Percentiles rank a stretch among this genome's conserved stretches.
These are phyloP conservation scores for Bolboschoenoplectus hybrid DNA, from an alignment of 202 grass and related monocot genomes.

Conservation along the genomic window DNA sequence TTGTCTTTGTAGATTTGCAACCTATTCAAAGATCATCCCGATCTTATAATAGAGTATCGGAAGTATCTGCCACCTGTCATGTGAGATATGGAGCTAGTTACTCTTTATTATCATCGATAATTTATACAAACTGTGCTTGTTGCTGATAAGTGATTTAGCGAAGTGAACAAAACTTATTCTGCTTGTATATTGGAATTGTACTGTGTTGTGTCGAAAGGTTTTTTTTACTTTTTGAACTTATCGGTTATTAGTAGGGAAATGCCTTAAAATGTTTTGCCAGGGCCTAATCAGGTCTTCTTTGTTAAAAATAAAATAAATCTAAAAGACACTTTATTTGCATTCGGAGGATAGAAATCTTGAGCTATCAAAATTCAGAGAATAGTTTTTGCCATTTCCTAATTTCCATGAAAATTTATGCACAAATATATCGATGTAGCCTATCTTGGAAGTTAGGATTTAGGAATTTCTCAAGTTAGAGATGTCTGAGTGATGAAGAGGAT, in stretches of 20 bases:
- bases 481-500: too few species aligned
- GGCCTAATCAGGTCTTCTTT: too few species aligned
- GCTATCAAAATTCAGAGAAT: too few species aligned
- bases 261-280: too few species aligned
- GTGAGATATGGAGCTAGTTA: slow-evolving; percentile 28
- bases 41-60: slow-evolving; percentile 15
- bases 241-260: neutral
- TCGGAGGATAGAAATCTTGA: too few species aligned
- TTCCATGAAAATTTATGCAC: too few species aligned
- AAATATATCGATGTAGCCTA: too few species aligned
- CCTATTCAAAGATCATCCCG: slow-evolving; percentile 11
- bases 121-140: neutral
- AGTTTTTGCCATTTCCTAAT: too few species aligned
- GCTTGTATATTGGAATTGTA: neutral
- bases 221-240: neutral
- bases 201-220: neutral
- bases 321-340: too few species aligned
- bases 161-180: neutral
- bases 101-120: neutral
- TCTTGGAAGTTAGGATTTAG: too few species aligned
- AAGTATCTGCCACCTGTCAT: slow-evolving; percentile 7
- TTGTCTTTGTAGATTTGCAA: neutral
- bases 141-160: neutral
- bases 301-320: too few species aligned
- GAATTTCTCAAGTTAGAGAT: too few species aligned